Percentiles rank a stretch among this genome's conserved stretches.
Evolutionary conservation across 176 grass and related monocot genomes (phyloP).

Genomic region (Lolium rigidum): DNA sequence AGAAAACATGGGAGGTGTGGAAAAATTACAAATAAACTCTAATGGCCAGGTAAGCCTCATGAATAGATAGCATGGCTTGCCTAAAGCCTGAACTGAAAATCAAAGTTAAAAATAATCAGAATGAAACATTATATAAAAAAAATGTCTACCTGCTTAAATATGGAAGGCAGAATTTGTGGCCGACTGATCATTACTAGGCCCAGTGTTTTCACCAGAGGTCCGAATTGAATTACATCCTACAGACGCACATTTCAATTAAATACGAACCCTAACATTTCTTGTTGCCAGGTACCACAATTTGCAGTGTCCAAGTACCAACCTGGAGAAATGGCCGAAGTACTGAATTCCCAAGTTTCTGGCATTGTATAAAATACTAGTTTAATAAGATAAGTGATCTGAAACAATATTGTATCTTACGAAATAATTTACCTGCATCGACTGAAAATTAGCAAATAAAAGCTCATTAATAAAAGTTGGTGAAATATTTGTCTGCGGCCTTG

Average conservation of each 20-base stretch:
- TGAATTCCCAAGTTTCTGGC: conserved; percentile 80
- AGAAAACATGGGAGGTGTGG: conserved; percentile 17
- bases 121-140: neutral
- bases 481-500: conserved; percentile 58
- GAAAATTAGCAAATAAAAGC: conserved; percentile 91
- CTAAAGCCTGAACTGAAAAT: conserved; percentile 10
- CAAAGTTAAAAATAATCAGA: conserved; percentile 13
- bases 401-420: conserved; percentile 21
- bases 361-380: conserved; percentile 33
- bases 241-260: conserved; percentile 27
- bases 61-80: conserved; percentile 20
- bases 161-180: conserved; percentile 83
- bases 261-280: neutral
- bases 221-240: conserved; percentile 99
- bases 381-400: conserved; percentile 42
- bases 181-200: conserved; percentile 77
- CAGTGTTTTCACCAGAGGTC: conserved; percentile 80
- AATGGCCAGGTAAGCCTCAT: neutral
- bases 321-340: conserved; percentile 91
- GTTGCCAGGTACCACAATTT: conserved; percentile 11
- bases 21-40: neutral
- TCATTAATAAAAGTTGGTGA: conserved; percentile 87
- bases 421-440: conserved; percentile 80
- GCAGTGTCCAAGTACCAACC: conserved; percentile 51
- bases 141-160: conserved; percentile 77